Evolutionary conservation across 306 rosid genomes (phyloP).

Genomic region (Arachis stenosperma): DNA sequence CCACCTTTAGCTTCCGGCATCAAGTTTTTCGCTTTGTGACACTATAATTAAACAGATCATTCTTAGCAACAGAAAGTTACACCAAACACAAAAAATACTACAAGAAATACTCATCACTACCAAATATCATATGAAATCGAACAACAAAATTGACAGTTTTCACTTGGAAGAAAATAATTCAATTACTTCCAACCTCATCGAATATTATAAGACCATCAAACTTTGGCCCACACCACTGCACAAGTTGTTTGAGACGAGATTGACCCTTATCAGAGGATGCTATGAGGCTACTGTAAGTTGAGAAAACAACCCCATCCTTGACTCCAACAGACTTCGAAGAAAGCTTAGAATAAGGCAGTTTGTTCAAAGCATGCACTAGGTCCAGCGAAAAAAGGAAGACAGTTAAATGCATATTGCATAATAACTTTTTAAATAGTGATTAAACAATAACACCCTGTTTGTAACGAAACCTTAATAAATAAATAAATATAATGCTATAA

Average conservation of each 20-base stretch:
- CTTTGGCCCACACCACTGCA: conserved; percentile 89
- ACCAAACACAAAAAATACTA: conserved; percentile 33
- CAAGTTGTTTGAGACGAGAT: conserved; percentile 91
- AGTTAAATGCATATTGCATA: conserved; percentile 31
- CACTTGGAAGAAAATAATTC: conserved; percentile 35
- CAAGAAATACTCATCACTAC: conserved; percentile 26
- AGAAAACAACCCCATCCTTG: conserved; percentile 91
- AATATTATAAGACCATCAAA: conserved; percentile 84
- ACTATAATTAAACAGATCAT: conserved; percentile 71
- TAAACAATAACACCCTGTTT: conserved; percentile 20
- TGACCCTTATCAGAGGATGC: conserved; percentile 96
- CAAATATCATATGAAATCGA: conserved; percentile 15
- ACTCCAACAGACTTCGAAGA: conserved; percentile 92
- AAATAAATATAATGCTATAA: conserved; percentile 11
- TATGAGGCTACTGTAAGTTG: conserved; percentile 94
- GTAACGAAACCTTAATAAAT: conserved; percentile 16
- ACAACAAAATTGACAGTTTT: conserved; percentile 26
- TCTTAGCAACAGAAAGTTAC: conserved; percentile 52
- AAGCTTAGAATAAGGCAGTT: conserved; percentile 97
- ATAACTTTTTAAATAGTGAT: conserved; percentile 19
- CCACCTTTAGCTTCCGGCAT: conserved; percentile 97
- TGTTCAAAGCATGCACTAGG: conserved; percentile 98
- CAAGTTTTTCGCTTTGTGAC: conserved; percentile 98
- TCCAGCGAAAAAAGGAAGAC: conserved; percentile 22
- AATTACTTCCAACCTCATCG: conserved; percentile 70